Evolutionary conservation across 495 filamentous ascomycete genomes (phyloP).

Genomic region (Rostrohypoxylon terebratum): DNA sequence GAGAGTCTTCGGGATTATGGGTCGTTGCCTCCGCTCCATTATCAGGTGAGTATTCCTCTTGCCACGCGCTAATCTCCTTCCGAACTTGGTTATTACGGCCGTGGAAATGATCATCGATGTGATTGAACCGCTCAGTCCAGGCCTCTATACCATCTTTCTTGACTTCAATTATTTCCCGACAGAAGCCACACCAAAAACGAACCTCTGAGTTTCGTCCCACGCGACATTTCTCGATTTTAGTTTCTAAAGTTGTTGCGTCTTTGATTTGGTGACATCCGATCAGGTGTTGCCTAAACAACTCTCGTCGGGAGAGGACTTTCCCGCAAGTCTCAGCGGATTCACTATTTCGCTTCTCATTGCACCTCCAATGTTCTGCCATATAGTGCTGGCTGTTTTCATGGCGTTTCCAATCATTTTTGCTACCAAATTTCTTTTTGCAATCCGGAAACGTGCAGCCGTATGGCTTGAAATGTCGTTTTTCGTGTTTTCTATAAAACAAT

Average conservation of each 20-base stretch:
- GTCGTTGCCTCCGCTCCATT: background rate
- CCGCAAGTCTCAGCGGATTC: conserved; percentile 59
- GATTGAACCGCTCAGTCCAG: conserved; percentile 83
- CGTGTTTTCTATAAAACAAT: conserved; percentile 74
- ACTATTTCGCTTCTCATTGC: conserved; percentile 58
- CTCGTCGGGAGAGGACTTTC: conserved; percentile 69
- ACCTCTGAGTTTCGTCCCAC: conserved; percentile 76
- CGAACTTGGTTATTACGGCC: conserved; percentile 49
- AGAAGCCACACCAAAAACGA: conserved; percentile 94
- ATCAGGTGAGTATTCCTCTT: conserved; percentile 43
- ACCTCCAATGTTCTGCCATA: conserved; percentile 81
- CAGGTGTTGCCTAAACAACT: conserved; percentile 72
- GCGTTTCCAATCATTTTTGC: conserved; percentile 97
- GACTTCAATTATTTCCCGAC: conserved; percentile 68
- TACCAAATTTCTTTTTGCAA: conserved; percentile 85
- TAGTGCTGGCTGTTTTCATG: conserved; percentile 92
- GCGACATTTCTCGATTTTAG: conserved; percentile 63
- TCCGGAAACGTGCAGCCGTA: conserved; percentile 85
- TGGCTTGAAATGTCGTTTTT: conserved; percentile 85
- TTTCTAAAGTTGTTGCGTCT: conserved; percentile 56
- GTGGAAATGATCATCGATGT: conserved; percentile 85
- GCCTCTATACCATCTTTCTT: conserved; percentile 66
- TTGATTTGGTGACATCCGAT: conserved; percentile 63
- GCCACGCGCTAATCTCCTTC: conserved; percentile 54
- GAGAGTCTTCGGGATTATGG: conserved; percentile 31